Percentiles rank a stretch among this genome's conserved stretches.
Conservation (phyloP, 768 basidiomycete genomes). For the Russula sp. region DNA sequence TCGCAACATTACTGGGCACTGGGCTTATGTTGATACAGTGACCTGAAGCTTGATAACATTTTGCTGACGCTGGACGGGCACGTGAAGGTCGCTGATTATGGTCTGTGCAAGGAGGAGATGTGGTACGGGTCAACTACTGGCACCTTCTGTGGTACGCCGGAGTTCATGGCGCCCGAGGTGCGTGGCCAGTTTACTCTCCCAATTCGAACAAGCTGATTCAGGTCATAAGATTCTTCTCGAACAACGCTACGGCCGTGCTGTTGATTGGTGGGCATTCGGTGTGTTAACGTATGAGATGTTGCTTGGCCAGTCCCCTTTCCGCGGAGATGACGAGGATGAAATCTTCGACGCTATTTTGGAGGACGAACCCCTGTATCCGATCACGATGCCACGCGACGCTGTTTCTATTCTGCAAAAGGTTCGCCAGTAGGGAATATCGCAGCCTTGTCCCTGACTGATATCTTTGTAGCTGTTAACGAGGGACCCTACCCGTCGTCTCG, state of each 20-base stretch:
- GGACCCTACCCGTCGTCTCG: constrained; percentile 85
- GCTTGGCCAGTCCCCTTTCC: constrained; percentile 97
- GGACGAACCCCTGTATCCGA: constrained; percentile 96
- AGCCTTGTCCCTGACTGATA: constrained; percentile 8
- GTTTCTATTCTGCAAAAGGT: constrained; percentile 95
- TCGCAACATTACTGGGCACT: neutral
- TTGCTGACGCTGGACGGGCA: constrained; percentile 94
- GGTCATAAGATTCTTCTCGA: constrained; percentile 84
- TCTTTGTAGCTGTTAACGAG: constrained; percentile 72
- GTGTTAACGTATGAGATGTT: constrained; percentile 99
- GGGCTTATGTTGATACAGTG: constrained; percentile 40
- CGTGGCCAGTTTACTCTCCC: constrained; percentile 19
- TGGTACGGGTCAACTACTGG: constrained; percentile 93
- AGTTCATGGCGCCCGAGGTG: constrained; percentile 99
- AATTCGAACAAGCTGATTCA: neutral
- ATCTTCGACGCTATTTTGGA: constrained; percentile 99
- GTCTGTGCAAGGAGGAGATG: constrained; percentile 99
- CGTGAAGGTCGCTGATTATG: constrained; percentile 98
- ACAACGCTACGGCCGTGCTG: constrained; percentile 96
- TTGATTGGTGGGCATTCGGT: constrained; percentile 99
- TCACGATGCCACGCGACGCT: constrained; percentile 97
- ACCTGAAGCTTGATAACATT: constrained; percentile 97
- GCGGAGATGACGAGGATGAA: constrained; percentile 98
- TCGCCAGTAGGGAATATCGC: constrained; percentile 10
- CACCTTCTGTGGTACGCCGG: constrained; percentile 98